phyloP scores from a whole-genome alignment of 257 asterid genomes.

The Asclepias syriaca region DNA sequence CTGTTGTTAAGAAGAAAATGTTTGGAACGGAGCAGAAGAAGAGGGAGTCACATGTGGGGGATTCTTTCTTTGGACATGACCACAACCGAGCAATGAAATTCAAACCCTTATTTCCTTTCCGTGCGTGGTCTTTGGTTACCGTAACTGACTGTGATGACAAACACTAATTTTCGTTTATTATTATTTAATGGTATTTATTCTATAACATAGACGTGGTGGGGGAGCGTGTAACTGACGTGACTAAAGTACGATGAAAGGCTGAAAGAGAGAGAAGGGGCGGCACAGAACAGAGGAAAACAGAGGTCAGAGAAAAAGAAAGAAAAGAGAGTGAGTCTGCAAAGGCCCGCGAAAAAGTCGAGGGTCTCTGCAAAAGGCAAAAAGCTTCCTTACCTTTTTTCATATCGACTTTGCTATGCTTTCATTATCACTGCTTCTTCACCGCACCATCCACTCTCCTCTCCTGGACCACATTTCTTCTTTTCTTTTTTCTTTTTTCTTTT shows the following conservation, averaged over 20 bases:
- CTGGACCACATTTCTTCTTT: slow-evolving; percentile 1
- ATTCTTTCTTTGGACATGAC: background rate
- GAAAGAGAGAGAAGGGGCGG: slow-evolving; percentile 12
- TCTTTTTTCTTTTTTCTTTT: background rate
- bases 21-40: background rate
- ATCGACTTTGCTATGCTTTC: slow-evolving; percentile 19
- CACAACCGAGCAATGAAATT: background rate
- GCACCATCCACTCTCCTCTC: background rate
- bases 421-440: background rate
- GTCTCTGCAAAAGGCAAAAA: slow-evolving; percentile 51
- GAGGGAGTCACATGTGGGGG: slow-evolving; percentile 5
- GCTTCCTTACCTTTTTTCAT: slow-evolving; percentile 38
- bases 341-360: slow-evolving; percentile 97
- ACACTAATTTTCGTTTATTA: no score
- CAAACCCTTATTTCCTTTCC: background rate
- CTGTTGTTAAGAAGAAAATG: background rate
- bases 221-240: slow-evolving; percentile 42
- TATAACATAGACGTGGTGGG: background rate
- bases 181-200: no score
- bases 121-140: background rate
- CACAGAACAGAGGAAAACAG: background rate
- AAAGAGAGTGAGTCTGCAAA: slow-evolving; percentile 23
- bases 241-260: slow-evolving; percentile 32
- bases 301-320: slow-evolving; percentile 4
- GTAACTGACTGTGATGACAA: no score